Base-by-base conservation (phyloP, 176 grass and related monocot genomes). In the Guadua angustifolia region DNA sequence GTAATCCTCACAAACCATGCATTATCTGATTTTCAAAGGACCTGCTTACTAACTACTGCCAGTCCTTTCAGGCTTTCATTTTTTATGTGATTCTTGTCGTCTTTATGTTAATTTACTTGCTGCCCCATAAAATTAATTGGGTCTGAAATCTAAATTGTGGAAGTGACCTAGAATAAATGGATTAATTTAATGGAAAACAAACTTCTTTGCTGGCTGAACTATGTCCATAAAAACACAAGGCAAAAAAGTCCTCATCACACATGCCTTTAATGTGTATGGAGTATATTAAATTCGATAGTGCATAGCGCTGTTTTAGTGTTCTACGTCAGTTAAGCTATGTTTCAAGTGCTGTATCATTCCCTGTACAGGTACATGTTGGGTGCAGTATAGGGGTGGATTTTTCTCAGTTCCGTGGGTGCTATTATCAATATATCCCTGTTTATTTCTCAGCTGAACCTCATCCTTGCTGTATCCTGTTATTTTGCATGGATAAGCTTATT, bases 401-500 rank as follows among this genome's bases (percentile, higher is more conserved):
- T 87, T 69, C 40, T 82, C 65, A 76, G 55, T 68, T 75, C 21
- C 14, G 39, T 49, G 16, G 5, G 29, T 32, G 5, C 38, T 73
- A 9, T 71, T 62, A 65, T 65, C 61, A 63, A 5, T 79, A 32
- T 75, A 63, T 65, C 5, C 65, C 56, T 64, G 24, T 88, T 82
- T 77, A 47, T 79, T 78, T 60, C 44, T 72, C 0, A 11, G 58
- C 46, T 57, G 66, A 55, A 44, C 40, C 21, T 84, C 9, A 66
- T 84, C 25, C 14, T 33, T 80, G 3, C 25, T 3, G 4, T 6
- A 60, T 69, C 69, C 50, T 62, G 29, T 43, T 78, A 5, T 58
- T 79, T 76, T 47, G 2, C 10, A n/a, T 58, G 43, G 26, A 79
- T 73, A 67, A 80, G 17, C 21, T 75, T 45, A 77, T 57, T 38